Evolutionary conservation across 78 protist species (phyloP), one percentile per base, ranked within the genome.

Genomic region (Carpediemonas membranifera): DNA sequence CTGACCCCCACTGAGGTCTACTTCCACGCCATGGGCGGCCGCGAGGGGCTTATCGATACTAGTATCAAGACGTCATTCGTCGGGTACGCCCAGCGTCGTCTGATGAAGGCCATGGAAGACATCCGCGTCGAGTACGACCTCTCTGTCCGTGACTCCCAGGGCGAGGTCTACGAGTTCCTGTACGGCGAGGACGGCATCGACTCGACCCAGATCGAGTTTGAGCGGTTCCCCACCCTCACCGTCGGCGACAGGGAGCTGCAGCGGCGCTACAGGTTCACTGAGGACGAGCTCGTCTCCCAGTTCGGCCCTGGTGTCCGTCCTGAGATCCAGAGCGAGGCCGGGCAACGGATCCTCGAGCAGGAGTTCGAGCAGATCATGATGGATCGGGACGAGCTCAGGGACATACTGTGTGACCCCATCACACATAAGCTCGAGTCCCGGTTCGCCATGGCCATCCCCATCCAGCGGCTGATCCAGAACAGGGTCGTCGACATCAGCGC

Each of bases 1-100:
- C 51, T 75, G 30, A 85, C 87, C 1, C 98, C 98, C 21, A 68
- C 62, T 53, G 99, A 97, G 87, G 88, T 94, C 81, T 84, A 73
- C 81, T 96, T 96, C 94, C 99, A 97, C 71, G 95, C 98, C 27
- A 92, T 92, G 96, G 98, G 97, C 30, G 99, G 99, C 14, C 79
- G 99, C 3, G 99, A 96, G 58, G 92, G 93, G 0, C 62, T 87
- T 19, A 67, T 81, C 54, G 99, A 97, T 65, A 97, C 99, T 24
- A 98, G 98, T 37, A 96, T 92, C 28, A 97, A 97, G 87, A 95
- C 99, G 1, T 71, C 96, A 2, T 90, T 92, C 67, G 92, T 98
- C 9, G 99, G 99, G 1, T 95, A 95, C 80, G 90, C 93, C 72
- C 97, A 95, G 66, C 88, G 91, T 3, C 74, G 87, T 0, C 81